These are phyloP conservation scores for Sugiyamaella sp. DNA, from an alignment of 1,139 yeast genomes.

Conservation along the genomic window DNA sequence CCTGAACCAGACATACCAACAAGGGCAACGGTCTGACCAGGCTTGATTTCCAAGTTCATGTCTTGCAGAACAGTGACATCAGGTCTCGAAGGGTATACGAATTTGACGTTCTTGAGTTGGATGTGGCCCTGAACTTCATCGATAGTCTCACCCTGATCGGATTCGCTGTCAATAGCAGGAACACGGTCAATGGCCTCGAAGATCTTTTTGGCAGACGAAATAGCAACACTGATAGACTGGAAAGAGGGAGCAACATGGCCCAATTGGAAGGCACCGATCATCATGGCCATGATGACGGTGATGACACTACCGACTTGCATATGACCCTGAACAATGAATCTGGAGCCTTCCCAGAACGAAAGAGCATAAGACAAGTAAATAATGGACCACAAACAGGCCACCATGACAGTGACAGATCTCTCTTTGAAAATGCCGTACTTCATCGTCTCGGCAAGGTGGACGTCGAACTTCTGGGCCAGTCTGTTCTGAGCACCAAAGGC, in stretches of 20 bases:
- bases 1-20: constrained; percentile 96
- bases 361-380: constrained; percentile 46
- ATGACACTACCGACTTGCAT: constrained; percentile 41
- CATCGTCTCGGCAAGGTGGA: constrained; percentile 37
- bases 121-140: constrained; percentile 53
- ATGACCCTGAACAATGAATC: constrained; percentile 43
- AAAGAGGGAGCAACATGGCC: constrained; percentile 48
- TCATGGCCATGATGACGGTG: constrained; percentile 46
- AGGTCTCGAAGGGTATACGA: constrained; percentile 89
- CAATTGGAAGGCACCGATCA: constrained; percentile 48
- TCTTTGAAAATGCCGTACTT: constrained; percentile 39
- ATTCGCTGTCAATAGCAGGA: constrained; percentile 44
- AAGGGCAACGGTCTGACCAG: constrained; percentile 81
- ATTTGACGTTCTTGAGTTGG: constrained; percentile 63
- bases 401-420: constrained; percentile 42
- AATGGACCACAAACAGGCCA: constrained; percentile 43
- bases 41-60: constrained; percentile 60
- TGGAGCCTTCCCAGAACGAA: constrained; percentile 51
- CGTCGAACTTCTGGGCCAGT: constrained; percentile 42
- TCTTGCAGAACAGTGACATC: constrained; percentile 67
- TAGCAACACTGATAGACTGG: constrained; percentile 45
- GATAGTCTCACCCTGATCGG: constrained; percentile 40
- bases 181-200: constrained; percentile 49
- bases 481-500: constrained; percentile 50
- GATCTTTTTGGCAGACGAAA: constrained; percentile 47